Percentiles rank a stretch among this genome's conserved stretches.
These are phyloP conservation scores for Pseudogymnoascus sp. DNA, from an alignment of 2,329 filamentous ascomycete genomes.

Conservation along the genomic window DNA sequence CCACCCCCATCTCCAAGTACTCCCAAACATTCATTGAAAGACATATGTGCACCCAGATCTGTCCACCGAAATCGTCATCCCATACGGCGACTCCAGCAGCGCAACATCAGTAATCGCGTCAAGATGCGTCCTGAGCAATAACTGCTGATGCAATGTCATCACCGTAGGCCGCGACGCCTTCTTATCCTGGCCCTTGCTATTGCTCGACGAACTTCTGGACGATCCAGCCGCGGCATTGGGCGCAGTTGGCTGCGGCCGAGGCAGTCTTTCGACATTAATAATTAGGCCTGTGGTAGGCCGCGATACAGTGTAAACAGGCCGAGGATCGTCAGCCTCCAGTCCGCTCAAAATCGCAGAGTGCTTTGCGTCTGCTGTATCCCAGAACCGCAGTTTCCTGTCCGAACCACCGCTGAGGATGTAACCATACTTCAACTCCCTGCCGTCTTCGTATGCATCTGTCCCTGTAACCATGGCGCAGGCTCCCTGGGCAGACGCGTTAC, in stretches of 20 bases:
- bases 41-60: slow-evolving; percentile 84
- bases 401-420: slow-evolving; percentile 84
- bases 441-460: slow-evolving; percentile 61
- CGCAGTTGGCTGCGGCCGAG: slow-evolving; percentile 23
- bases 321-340: slow-evolving; percentile 59
- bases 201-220: slow-evolving; percentile 24
- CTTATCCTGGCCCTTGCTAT: slow-evolving; percentile 21
- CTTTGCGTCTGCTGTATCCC: slow-evolving; percentile 77
- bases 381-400: slow-evolving; percentile 87
- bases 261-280: slow-evolving; percentile 53
- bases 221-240: slow-evolving; percentile 27
- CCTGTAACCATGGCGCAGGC: slow-evolving; percentile 69
- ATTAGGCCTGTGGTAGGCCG: slow-evolving; percentile 57
- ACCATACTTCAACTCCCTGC: slow-evolving; percentile 65
- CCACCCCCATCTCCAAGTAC: background rate
- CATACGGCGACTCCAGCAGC: slow-evolving; percentile 82
- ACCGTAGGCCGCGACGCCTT: slow-evolving; percentile 68
- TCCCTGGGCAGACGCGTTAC: slow-evolving; percentile 53
- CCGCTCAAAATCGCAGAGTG: slow-evolving; percentile 76
- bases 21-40: slow-evolving; percentile 37
- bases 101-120: slow-evolving; percentile 83
- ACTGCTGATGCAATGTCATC: slow-evolving; percentile 80
- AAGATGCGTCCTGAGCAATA: slow-evolving; percentile 76
- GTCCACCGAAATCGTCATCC: slow-evolving; percentile 88
- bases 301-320: slow-evolving; percentile 63